These are phyloP conservation scores for Colletotrichum siamense DNA, from an alignment of 2,329 filamentous ascomycete genomes.

Conservation along the genomic window DNA sequence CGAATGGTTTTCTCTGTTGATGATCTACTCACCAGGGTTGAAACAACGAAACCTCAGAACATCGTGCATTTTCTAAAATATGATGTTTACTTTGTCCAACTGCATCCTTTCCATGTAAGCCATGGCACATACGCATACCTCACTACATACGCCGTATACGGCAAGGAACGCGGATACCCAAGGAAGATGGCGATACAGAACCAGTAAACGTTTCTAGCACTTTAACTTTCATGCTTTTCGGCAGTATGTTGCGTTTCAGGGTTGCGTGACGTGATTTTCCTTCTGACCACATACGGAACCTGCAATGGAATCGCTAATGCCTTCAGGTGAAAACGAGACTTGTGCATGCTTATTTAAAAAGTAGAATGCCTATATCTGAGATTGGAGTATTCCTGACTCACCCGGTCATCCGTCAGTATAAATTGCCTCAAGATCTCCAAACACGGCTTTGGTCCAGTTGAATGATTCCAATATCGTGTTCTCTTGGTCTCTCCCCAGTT, in stretches of 20 bases:
- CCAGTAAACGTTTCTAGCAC: neutral
- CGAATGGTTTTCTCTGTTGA: fast-evolving
- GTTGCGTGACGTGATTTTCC: neutral
- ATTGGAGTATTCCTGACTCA: fast-evolving
- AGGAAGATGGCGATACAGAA: neutral
- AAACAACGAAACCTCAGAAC: fast-evolving
- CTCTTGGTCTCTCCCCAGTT: fast-evolving
- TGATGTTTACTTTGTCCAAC: too few species aligned
- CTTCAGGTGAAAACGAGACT: neutral
- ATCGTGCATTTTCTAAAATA: neutral
- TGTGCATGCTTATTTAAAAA: fast-evolving
- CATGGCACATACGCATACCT: neutral
- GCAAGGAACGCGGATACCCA: neutral
- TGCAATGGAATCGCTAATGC: fast-evolving
- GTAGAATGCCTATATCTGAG: neutral
- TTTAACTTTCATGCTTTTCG: fast-evolving
- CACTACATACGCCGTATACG: neutral
- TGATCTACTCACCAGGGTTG: fast-evolving
- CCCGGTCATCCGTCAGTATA: neutral
- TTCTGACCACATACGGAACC: neutral
- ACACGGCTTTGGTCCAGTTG: neutral
- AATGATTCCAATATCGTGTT: neutral
- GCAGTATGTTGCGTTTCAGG: neutral
- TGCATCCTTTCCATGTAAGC: too few species aligned
- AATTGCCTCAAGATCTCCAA: neutral